phyloP scores from a whole-genome alignment of 495 filamentous ascomycete species.

The Amorphotheca resinae region DNA sequence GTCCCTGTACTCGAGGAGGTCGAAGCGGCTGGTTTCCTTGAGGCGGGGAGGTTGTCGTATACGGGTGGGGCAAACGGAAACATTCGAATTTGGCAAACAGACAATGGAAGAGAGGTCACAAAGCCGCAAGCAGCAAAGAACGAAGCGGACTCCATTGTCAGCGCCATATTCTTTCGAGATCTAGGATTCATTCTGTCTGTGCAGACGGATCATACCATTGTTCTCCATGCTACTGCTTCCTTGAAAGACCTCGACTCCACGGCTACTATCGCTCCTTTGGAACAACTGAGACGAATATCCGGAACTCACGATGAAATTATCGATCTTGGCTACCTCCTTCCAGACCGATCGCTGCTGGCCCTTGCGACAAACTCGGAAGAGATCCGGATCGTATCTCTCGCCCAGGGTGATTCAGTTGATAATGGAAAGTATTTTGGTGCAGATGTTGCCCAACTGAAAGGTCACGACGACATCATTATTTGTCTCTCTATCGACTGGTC shows the following conservation, averaged over 20 bases:
- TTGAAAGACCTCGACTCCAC: conserved; percentile 5
- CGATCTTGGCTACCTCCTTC: conserved; percentile 74
- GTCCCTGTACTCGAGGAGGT: conserved; percentile 77
- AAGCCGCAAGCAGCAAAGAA: conserved; percentile 31
- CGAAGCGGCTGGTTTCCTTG: conserved; percentile 71
- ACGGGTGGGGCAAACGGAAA: conserved; percentile 79
- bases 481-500: conserved; percentile 92
- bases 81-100: conserved; percentile 70
- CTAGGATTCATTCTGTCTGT: conserved; percentile 64
- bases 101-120: conserved; percentile 66
- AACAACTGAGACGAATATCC: conserved; percentile 59
- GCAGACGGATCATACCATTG: conserved; percentile 79
- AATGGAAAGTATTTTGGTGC: conserved; percentile 61
- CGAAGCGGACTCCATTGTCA: conserved; percentile 67
- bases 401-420: conserved; percentile 21
- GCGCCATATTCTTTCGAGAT: conserved; percentile 48
- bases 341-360: conserved; percentile 67
- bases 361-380: conserved; percentile 93
- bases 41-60: conserved; percentile 54
- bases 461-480: conserved; percentile 92
- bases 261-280: conserved; percentile 22
- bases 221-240: conserved; percentile 48
- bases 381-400: conserved; percentile 67
- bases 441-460: conserved; percentile 72
- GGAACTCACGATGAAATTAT: conserved; percentile 97